Evolutionary conservation across 768 basidiomycete genomes (phyloP), one percentile per base, ranked within the genome.

Genomic region (Pleurotus eryngii): DNA sequence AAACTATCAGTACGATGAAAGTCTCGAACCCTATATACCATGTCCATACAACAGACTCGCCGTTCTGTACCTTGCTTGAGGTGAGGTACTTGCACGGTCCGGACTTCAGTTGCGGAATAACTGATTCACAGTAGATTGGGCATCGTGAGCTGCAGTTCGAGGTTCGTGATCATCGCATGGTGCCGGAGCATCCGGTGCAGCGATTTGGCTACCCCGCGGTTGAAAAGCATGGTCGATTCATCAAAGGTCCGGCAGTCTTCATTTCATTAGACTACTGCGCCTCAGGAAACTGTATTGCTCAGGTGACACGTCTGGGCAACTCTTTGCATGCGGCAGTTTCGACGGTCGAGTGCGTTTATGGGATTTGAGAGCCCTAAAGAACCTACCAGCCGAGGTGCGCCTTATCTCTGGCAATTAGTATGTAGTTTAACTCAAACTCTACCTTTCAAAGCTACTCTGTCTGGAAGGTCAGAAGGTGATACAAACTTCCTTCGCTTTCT

Each of bases 71-170:
- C 0, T 64, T 80, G 38, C 61, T 81, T 9, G 79, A 82, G 73
- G 79, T 80, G 18, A 11, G 43, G n/a, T 30, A 14, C 5, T 3
- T 27, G 8, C 42, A 45, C 24, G 22, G 15, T 17, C 45, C 12
- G 20, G 8, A 59, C 30, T 35, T 35, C 14, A 27, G 2, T 51
- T 20, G 11, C 60, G 45, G n/a, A 17, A 56, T 50, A 12, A 40
- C 55, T 15, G 55, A 40, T 35, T 48, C 57, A 6, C 35, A 18
- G 12, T 47, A 82, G 81, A 70, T 81, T 48, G 73, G 74, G 5
- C 78, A 82, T 61, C 68, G 78, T 18, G 81, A 83, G 60, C 69
- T 74, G 26, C 81, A 82, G 58, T 81, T 78, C 53, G 81, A 83
- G 61, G 53, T 81, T n/a, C 79, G 74, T 18, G 81, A 82, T 59